Percentiles rank a stretch among this genome's conserved stretches.
These are phyloP conservation scores for Byssochlamys sp. DNA, from an alignment of 2,329 filamentous ascomycete species.

Conservation along the genomic window DNA sequence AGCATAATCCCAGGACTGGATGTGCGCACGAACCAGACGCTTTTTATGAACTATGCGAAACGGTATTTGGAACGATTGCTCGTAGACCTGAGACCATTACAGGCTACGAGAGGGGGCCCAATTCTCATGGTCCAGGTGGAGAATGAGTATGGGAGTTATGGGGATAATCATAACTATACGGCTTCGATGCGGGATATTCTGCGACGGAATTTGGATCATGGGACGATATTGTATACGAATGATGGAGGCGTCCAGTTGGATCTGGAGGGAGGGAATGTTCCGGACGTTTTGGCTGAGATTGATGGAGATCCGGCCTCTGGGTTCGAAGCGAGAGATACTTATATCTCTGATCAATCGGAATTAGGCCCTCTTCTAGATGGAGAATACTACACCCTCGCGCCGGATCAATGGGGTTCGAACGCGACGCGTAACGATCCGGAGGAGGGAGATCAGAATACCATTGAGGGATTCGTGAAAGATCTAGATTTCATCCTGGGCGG, in stretches of 20 bases:
- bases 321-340: conserved; percentile 35
- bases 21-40: conserved; percentile 33
- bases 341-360: conserved; percentile 29
- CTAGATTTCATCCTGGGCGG: conserved; percentile 30
- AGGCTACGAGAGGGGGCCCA: conserved; percentile 36
- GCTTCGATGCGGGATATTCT: conserved; percentile 34
- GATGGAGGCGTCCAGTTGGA: conserved; percentile 39
- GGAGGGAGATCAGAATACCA: background rate
- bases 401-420: conserved; percentile 37
- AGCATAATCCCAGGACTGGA: conserved; percentile 32
- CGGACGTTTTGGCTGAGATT: conserved; percentile 37
- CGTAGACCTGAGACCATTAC: conserved; percentile 25
- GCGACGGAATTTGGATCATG: conserved; percentile 30
- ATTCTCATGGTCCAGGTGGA: conserved; percentile 45
- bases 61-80: conserved; percentile 33
- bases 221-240: conserved; percentile 40
- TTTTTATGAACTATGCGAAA: conserved; percentile 30
- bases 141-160: conserved; percentile 45
- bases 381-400: conserved; percentile 41
- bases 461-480: conserved; percentile 15
- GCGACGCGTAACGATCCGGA: conserved; percentile 23
- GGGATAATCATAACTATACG: conserved; percentile 38
- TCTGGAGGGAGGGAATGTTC: conserved; percentile 36
- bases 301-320: conserved; percentile 37
- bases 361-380: conserved; percentile 31